phyloP scores from a whole-genome alignment of 2,329 filamentous ascomycete genomes.

The Neofusicoccum umdonicola region DNA sequence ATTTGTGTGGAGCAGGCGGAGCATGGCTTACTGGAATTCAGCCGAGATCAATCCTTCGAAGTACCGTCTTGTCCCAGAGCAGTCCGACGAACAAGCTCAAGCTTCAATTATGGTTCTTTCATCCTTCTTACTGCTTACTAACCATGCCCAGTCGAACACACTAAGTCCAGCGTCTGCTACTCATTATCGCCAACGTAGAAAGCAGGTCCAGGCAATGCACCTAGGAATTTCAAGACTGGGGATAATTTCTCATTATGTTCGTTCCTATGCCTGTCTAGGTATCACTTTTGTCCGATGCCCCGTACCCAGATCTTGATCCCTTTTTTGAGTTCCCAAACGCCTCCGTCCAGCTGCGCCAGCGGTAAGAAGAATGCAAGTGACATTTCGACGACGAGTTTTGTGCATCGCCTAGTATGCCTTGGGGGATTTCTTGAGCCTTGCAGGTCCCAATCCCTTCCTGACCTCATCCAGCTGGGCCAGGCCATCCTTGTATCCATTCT shows the following conservation, averaged over 20 bases:
- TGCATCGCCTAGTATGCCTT: not conserved
- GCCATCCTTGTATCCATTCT: constrained; percentile 75
- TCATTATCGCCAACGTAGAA: too few relatives aligned
- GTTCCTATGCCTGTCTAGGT: not conserved
- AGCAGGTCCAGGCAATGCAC: not conserved
- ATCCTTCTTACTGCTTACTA: not conserved
- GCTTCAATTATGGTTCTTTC: not conserved
- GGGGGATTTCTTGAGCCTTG: constrained; percentile 32
- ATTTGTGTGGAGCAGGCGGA: not conserved
- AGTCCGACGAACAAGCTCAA: not conserved
- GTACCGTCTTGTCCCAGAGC: not conserved
- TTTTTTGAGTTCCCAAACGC: not conserved
- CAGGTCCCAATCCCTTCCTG: constrained; percentile 73
- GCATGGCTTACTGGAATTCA: not conserved
- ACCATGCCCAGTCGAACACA: too few relatives aligned
- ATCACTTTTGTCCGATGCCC: constrained; percentile 3
- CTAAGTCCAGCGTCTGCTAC: too few relatives aligned
- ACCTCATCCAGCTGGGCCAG: constrained; percentile 91
- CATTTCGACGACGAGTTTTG: not conserved
- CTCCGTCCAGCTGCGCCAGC: not conserved
- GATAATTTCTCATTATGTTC: not conserved
- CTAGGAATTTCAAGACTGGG: not conserved
- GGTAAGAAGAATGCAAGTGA: not conserved
- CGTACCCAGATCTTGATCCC: not conserved
- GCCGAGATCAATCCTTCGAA: not conserved